These are phyloP conservation scores for Boletus holoroseus DNA, from an alignment of 1,284 basidiomycete genomes.

Conservation along the genomic window DNA sequence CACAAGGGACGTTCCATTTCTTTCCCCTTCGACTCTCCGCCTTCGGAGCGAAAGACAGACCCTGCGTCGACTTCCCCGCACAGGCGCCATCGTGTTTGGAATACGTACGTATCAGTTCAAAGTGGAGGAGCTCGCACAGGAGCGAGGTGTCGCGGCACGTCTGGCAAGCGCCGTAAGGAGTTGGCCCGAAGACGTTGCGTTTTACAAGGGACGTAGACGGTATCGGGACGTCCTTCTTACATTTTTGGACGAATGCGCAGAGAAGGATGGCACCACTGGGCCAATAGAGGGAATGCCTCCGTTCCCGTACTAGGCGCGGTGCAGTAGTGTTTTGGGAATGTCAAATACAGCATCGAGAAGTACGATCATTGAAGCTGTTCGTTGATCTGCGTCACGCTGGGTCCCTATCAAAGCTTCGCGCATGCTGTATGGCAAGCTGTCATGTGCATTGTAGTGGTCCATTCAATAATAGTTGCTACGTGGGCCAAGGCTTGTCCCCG, in stretches of 20 bases:
- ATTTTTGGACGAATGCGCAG: slow-evolving; percentile 46
- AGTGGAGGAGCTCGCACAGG: slow-evolving; percentile 51
- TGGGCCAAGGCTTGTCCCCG: slow-evolving; percentile 4
- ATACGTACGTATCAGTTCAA: slow-evolving; percentile 70
- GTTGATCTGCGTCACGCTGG: not conserved
- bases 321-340: not conserved
- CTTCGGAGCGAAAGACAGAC: slow-evolving; percentile 71
- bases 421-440: not conserved
- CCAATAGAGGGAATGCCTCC: slow-evolving; percentile 14
- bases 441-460: not conserved
- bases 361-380: not conserved
- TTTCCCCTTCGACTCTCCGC: slow-evolving; percentile 47
- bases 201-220: slow-evolving; percentile 54
- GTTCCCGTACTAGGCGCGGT: slow-evolving; percentile 20
- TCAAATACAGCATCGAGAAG: not conserved
- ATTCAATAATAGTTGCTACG: not conserved
- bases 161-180: slow-evolving; percentile 62
- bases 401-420: not conserved
- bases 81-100: slow-evolving; percentile 71
- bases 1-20: slow-evolving; percentile 19
- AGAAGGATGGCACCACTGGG: slow-evolving; percentile 23
- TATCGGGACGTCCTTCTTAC: slow-evolving; percentile 44
- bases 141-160: slow-evolving; percentile 61
- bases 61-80: slow-evolving; percentile 58
- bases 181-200: slow-evolving; percentile 63